phyloP scores from a whole-genome alignment of 352 stramenopile species.

The Globisporangium acanthophoron region DNA sequence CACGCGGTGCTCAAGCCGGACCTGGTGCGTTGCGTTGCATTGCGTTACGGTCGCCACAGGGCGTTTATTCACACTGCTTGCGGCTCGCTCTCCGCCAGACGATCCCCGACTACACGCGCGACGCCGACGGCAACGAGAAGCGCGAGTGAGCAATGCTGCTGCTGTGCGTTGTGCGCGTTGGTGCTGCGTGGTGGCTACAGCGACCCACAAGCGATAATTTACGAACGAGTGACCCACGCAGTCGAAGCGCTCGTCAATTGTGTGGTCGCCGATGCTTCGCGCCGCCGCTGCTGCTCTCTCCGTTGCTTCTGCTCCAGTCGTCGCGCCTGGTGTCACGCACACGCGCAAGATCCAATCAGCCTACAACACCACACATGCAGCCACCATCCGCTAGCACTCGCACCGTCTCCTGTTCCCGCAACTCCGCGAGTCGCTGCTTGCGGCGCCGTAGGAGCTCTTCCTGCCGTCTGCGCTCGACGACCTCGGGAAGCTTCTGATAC shows the following conservation, averaged over 20 bases:
- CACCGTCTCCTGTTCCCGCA: constrained; percentile 72
- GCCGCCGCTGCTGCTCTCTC: constrained; percentile 24
- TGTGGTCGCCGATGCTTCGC: not conserved
- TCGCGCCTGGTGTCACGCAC: constrained; percentile 26
- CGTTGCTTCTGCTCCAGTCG: constrained; percentile 49
- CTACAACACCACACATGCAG: not conserved
- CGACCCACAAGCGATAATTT: not conserved
- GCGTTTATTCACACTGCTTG: not conserved
- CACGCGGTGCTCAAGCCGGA: constrained; percentile 79
- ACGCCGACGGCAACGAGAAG: constrained; percentile 9
- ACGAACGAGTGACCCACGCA: not conserved
- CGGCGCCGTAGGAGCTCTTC: constrained; percentile 65
- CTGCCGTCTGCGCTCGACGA: constrained; percentile 65
- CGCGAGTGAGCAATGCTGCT: constrained; percentile 5
- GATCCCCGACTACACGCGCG: constrained; percentile 14
- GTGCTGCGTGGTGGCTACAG: not conserved
- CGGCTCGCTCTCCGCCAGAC: constrained; percentile 2
- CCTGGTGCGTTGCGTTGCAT: constrained; percentile 33
- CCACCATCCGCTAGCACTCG: not conserved
- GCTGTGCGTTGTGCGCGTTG: not conserved
- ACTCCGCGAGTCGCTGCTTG: constrained; percentile 51
- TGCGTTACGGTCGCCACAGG: not conserved
- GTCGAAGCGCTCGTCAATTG: not conserved
- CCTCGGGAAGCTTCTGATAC: constrained; percentile 68
- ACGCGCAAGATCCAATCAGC: not conserved